Evolutionary conservation across 768 basidiomycete genomes (phyloP).

Genomic region (Lactarius akahatsu): DNA sequence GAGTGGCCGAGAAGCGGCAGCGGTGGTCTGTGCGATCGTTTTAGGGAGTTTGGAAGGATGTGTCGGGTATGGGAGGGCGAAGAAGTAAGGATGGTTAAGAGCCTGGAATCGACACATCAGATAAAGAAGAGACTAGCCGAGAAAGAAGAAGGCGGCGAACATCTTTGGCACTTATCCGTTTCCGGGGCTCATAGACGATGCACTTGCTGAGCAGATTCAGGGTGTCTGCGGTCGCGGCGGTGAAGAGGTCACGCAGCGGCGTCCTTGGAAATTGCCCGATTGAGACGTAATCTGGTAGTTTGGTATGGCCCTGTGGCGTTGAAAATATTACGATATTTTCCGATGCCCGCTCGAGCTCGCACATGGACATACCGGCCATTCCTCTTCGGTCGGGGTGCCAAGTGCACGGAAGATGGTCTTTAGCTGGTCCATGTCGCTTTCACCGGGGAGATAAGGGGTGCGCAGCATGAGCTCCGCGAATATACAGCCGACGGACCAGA

Average conservation of each 20-base stretch:
- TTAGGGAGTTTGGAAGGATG: slow-evolving; percentile 89
- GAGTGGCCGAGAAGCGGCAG: slow-evolving; percentile 52
- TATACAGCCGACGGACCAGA: slow-evolving; percentile 98
- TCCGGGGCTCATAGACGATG: slow-evolving; percentile 81
- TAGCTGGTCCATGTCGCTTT: slow-evolving; percentile 95
- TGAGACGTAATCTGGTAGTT: slow-evolving; percentile 85
- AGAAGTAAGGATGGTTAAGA: slow-evolving; percentile 85
- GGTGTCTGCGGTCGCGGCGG: slow-evolving; percentile 83
- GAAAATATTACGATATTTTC: neutral
- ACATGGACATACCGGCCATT: slow-evolving; percentile 79
- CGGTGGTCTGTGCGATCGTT: slow-evolving; percentile 44
- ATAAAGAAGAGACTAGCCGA: neutral
- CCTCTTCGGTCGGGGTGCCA: slow-evolving; percentile 94
- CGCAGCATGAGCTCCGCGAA: slow-evolving; percentile 97
- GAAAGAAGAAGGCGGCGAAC: slow-evolving; percentile 43
- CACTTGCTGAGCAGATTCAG: slow-evolving; percentile 79
- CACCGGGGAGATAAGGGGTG: slow-evolving; percentile 92
- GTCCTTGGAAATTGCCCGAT: slow-evolving; percentile 85
- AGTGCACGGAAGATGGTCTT: slow-evolving; percentile 93
- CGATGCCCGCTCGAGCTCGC: neutral
- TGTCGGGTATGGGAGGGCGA: slow-evolving; percentile 80
- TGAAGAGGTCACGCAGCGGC: slow-evolving; percentile 83
- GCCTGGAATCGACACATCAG: slow-evolving; percentile 49
- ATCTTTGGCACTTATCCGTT: slow-evolving; percentile 75
- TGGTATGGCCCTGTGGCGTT: slow-evolving; percentile 71